Base-by-base conservation (phyloP, 148 eudicot genomes). In the Euryodendron excelsum region DNA sequence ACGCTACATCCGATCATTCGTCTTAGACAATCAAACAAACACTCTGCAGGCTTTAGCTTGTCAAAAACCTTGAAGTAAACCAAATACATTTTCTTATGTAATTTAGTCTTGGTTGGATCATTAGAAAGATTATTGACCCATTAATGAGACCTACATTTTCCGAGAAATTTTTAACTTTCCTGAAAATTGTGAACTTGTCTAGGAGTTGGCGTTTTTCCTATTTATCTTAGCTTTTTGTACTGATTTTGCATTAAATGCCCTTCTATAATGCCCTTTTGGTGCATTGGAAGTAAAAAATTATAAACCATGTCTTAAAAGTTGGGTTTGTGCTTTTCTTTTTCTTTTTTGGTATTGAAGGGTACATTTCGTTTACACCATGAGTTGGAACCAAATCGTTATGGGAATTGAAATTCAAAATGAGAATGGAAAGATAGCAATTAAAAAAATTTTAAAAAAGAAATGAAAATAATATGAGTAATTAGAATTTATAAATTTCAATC, bases 11-110 rank as follows among this genome's bases (percentile, higher is more conserved):
- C 8, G 78, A 27, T 27, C n/a, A 45, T 75, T 44, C 11, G 33
- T 41, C 10, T 34, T 1, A 23, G 34, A 56, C 74, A 69, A n/a
- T 20, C 72, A 34, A 69, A 78, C 80, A 27, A 78, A 58, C 75
- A 79, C 78, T 70, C 78, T 63, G 82, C 76, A 83, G 82, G 85
- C 77, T 74, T 45, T 83, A 69, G 47, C 60, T 75, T 83, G 85
- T 75, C 77, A n/a, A 69, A 79, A 68, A 33, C 77, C 31, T 59
- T 12, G 66, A 58, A 74, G 47, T n/a, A 21, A 34, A 4, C 45
- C 44, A n/a, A 53, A 31, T 34, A 36, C 63, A 72, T 33, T 33
- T 72, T 31, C 53, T 37, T 34, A 28, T 50, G 55, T 50, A 14
- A 20, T n/a, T 1, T 23, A 10, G 0, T 69, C 33, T 7, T 44